These are phyloP conservation scores for Talaromyces sp. DNA, from an alignment of 2,329 filamentous ascomycete genomes.

Conservation along the genomic window DNA sequence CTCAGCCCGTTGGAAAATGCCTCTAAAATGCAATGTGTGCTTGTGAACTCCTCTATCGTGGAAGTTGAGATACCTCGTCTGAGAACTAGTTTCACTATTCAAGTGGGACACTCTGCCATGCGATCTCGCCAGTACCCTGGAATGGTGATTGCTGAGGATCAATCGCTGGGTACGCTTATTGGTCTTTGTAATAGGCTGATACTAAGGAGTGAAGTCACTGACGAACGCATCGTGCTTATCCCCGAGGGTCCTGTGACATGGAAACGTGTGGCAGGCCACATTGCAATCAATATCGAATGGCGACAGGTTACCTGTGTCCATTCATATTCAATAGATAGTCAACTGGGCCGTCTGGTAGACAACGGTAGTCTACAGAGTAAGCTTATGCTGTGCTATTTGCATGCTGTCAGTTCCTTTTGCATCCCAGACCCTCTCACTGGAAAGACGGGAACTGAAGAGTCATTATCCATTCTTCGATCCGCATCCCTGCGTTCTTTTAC, in stretches of 20 bases:
- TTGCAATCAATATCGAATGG: slow-evolving; percentile 36
- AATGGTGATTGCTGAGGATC: slow-evolving; percentile 48
- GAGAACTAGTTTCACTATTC: neutral
- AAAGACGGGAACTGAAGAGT: slow-evolving; percentile 31
- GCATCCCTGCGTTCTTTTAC: slow-evolving; percentile 51
- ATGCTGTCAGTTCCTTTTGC: slow-evolving; percentile 25
- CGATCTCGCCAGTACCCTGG: slow-evolving; percentile 47
- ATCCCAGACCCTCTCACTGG: slow-evolving; percentile 35
- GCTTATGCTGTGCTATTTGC: slow-evolving; percentile 45
- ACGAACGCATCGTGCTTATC: slow-evolving; percentile 21
- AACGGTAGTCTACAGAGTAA: slow-evolving; percentile 53
- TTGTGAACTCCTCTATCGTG: neutral
- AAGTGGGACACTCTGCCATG: neutral
- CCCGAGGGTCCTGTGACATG: slow-evolving; percentile 33
- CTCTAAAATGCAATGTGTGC: slow-evolving; percentile 3
- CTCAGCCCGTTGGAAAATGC: neutral
- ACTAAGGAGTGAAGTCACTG: slow-evolving; percentile 26
- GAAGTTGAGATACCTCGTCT: slow-evolving; percentile 4
- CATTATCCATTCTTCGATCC: slow-evolving; percentile 34
- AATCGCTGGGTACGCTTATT: slow-evolving; percentile 48
- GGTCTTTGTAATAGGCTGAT: slow-evolving; percentile 53
- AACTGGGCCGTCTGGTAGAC: slow-evolving; percentile 52
- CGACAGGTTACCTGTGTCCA: slow-evolving; percentile 32
- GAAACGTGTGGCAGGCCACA: slow-evolving; percentile 26
- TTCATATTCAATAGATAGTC: slow-evolving; percentile 48